A percentile compares a stretch with the other conserved stretches of the same genome.
Evolutionary conservation across 495 filamentous ascomycete species (phyloP).

Genomic region (Penicillium paradoxum): DNA sequence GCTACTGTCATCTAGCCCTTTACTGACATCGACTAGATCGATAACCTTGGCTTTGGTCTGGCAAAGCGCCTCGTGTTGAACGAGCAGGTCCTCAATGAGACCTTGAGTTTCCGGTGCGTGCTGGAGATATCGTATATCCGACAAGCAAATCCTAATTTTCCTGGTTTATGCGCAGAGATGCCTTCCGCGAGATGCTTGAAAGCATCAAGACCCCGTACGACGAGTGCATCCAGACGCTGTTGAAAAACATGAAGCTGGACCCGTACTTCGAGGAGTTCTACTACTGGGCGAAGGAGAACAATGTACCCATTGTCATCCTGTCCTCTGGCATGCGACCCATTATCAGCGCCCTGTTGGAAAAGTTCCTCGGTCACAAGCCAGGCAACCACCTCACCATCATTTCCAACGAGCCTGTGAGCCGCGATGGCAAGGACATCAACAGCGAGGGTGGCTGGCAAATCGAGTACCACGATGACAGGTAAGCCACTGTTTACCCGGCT

Average conservation of each 20-base stretch:
- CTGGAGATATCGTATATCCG: neutral
- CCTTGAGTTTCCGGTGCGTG: conserved; percentile 63
- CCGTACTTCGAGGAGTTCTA: conserved; percentile 82
- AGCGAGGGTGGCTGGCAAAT: conserved; percentile 81
- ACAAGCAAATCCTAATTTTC: neutral
- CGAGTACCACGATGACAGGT: conserved; percentile 82
- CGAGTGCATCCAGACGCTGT: conserved; percentile 68
- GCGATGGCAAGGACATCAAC: conserved; percentile 67
- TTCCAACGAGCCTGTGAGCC: conserved; percentile 69
- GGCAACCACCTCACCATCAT: conserved; percentile 72
- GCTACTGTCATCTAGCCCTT: neutral
- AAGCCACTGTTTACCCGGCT: conserved; percentile 9
- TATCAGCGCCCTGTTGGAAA: conserved; percentile 74
- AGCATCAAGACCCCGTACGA: conserved; percentile 71
- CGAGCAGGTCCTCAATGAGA: conserved; percentile 62
- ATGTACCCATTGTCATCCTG: conserved; percentile 86
- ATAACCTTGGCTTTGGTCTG: conserved; percentile 79
- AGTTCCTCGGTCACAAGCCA: conserved; percentile 66
- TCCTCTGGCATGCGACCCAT: conserved; percentile 90
- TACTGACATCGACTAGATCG: conserved; percentile 52
- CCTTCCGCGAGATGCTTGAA: conserved; percentile 85
- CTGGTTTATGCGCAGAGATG: conserved; percentile 45
- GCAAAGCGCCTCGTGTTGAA: conserved; percentile 62
- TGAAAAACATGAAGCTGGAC: conserved; percentile 82
- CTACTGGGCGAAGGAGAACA: conserved; percentile 69